Evolutionary conservation across 768 basidiomycete genomes (phyloP), one percentile per base, ranked within the genome.

Genomic region (Hygrophorus pudorinus): DNA sequence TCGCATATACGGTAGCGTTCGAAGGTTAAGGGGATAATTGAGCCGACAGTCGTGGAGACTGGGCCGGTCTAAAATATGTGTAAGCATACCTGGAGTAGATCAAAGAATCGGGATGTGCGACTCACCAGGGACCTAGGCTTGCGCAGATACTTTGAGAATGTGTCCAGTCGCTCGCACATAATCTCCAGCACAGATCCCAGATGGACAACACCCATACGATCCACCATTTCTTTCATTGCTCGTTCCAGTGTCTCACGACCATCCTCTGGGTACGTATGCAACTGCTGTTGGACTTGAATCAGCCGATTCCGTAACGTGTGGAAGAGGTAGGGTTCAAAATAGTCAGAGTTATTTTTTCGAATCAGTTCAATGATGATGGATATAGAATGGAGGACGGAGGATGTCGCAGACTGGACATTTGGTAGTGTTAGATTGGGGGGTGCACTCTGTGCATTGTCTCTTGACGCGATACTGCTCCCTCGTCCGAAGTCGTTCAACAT

Each of bases 1-100:
- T 99, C 96, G 64, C 91, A 88, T 54, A 98, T 91, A 8, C 94
- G 80, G 62, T 90, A 96, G 12, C 96, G 82, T 60, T 98, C 96
- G 46, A 93, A 78, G 1, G 96, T 97, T 20, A 99, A 77, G 0
- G 93, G 91, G 1, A 70, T 68, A 42, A 86, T 73, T 4, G 65
- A 59, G 4, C 85, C 85, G n/a, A 87, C 71, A 0, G 85, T 88
- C 0, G 87, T 88, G 27, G 71, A 66, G 20, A 88, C 66, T 3
- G 78, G 75, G 0, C 77, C 81, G 55, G 72, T 70, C 86, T 91
- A 44, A 36, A 33, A 53, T 18, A n/a, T 27, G 14, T 12, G 12
- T 31, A 29, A 49, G 47, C 42, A 37, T 33, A 46, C 37, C 33
- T 18, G 18, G 20, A n/a, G 20, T 14, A 21, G 38, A 31, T 13